Evolutionary conservation across 2,329 filamentous ascomycete species (phyloP), one percentile per base, ranked within the genome.

Genomic region (Rhinocladiella similis): DNA sequence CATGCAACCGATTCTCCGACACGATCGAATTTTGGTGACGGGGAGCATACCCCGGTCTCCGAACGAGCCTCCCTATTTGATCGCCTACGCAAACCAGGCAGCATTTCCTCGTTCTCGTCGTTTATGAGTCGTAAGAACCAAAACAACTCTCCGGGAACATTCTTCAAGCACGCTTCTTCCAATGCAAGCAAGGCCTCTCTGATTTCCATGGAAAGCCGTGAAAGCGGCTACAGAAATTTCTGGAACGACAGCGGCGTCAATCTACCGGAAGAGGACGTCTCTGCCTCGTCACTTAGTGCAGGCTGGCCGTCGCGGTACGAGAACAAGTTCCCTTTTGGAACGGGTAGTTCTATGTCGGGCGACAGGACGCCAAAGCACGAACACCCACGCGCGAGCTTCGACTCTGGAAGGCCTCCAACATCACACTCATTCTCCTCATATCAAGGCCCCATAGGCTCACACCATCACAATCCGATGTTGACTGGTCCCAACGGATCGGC

Each of bases 161-260:
- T 97, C 71, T 97, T 97, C 82, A 97, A 96, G 77, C 87, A 88
- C 65, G 92, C 92, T 59, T 92, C 89, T 20, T 89, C 80, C 77
- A 93, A 93, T 68, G 89, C 90, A 53, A 97, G 93, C 64, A 97
- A 96, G 77, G 94, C 93, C 47, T 97, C 93, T 33, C 85, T 97
- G 65, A 92, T 96, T 66, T 96, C 91, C 61, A 92, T 97, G 73
- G 93, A 97, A 75, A 97, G 92, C 47, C 91, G 91, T 35, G 89
- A 93, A 70, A 96, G 91, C 77, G 91, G 91, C 65, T 95, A 96
- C 73, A 89, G 92, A 74, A 96, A 97, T 76, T 92, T 92, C 60
- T 97, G 93, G 93, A 97, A 97, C 72, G 93, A 97, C 73, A 96
- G 91, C 69, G 93, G 92, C 67, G 91, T 97, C 70, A 97, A 97